Conservation (phyloP, 768 basidiomycete genomes). For the Boletus pseudopeckii region DNA sequence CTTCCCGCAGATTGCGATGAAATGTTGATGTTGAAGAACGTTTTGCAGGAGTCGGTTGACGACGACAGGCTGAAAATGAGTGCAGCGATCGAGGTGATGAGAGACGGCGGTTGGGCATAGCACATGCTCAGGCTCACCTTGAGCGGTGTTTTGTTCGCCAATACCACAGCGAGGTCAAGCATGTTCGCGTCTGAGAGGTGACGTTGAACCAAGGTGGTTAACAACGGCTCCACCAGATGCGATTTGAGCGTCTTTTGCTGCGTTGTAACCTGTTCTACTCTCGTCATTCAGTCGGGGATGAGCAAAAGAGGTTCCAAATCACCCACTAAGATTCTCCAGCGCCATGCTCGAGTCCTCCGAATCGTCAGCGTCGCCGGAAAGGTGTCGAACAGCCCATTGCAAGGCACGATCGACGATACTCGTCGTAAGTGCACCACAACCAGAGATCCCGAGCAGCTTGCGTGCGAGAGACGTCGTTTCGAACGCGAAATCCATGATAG, state of each 20-base stretch:
- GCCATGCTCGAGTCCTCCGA: slow-evolving; percentile 19
- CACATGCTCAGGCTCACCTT: slow-evolving; percentile 50
- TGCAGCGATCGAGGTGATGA: background rate
- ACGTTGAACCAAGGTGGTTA: slow-evolving; percentile 60
- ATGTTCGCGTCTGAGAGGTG: slow-evolving; percentile 44
- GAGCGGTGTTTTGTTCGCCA: slow-evolving; percentile 44
- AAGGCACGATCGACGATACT: slow-evolving; percentile 44
- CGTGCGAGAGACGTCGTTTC: slow-evolving; percentile 35
- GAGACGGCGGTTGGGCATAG: background rate
- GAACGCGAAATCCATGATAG: slow-evolving; percentile 26
- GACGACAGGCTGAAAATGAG: slow-evolving; percentile 55
- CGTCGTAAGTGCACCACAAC: slow-evolving; percentile 25
- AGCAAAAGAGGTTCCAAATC: background rate
- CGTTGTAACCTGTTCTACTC: slow-evolving; percentile 12
- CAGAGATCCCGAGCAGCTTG: slow-evolving; percentile 22
- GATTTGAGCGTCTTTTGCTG: slow-evolving; percentile 35
- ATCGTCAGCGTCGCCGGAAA: slow-evolving; percentile 35
- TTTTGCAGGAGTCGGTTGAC: slow-evolving; percentile 76
- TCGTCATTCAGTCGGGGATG: background rate
- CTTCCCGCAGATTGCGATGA: slow-evolving; percentile 46
- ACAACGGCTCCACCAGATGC: slow-evolving; percentile 67
- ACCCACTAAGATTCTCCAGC: slow-evolving; percentile 41
- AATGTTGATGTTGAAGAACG: slow-evolving; percentile 65
- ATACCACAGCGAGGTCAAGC: slow-evolving; percentile 41
- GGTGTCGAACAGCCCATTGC: slow-evolving; percentile 50